Percentiles rank a stretch among this genome's conserved stretches.
phyloP scores from a whole-genome alignment of 2,329 filamentous ascomycete genomes.

The Verticillium zaregamsianum region DNA sequence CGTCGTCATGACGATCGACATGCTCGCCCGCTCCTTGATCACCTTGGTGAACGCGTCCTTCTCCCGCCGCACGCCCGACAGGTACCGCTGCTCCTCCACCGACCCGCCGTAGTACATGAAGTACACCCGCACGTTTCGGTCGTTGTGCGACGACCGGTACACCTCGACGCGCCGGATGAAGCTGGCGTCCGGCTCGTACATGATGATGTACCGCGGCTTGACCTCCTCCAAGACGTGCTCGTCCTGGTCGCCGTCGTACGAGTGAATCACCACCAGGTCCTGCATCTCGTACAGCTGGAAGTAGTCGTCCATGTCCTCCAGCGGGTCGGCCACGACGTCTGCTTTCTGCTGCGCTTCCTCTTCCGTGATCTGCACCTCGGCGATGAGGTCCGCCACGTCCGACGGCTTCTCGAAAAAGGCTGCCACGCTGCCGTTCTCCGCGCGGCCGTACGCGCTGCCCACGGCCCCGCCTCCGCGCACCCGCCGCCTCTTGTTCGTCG shows the following conservation, averaged over 20 bases:
- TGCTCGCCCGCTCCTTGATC: constrained; percentile 89
- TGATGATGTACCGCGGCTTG: constrained; percentile 90
- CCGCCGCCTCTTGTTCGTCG: constrained; percentile 81
- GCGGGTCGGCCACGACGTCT: constrained; percentile 69
- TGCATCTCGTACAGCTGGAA: constrained; percentile 90
- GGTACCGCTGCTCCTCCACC: constrained; percentile 91
- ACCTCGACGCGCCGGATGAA: constrained; percentile 95
- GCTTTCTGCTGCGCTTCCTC: constrained; percentile 71
- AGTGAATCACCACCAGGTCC: constrained; percentile 82
- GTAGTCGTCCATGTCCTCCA: constrained; percentile 88
- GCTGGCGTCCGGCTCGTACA: constrained; percentile 95
- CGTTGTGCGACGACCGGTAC: constrained; percentile 89
- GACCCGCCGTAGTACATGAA: constrained; percentile 95
- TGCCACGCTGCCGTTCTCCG: constrained; percentile 69
- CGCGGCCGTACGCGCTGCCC: constrained; percentile 55
- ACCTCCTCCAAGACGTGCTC: constrained; percentile 95
- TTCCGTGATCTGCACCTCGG: constrained; percentile 77
- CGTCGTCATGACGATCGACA: constrained; percentile 82
- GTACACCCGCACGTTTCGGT: constrained; percentile 85
- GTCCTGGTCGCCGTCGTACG: constrained; percentile 93
- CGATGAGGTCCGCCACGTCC: constrained; percentile 78
- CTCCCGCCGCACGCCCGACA: constrained; percentile 84
- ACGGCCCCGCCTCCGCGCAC: constrained; percentile 71
- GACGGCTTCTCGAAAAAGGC: constrained; percentile 77
- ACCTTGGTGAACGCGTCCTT: constrained; percentile 95